Evolutionary conservation across 2,329 filamentous ascomycete genomes (phyloP).

Genomic region (Microdochium nivale): DNA sequence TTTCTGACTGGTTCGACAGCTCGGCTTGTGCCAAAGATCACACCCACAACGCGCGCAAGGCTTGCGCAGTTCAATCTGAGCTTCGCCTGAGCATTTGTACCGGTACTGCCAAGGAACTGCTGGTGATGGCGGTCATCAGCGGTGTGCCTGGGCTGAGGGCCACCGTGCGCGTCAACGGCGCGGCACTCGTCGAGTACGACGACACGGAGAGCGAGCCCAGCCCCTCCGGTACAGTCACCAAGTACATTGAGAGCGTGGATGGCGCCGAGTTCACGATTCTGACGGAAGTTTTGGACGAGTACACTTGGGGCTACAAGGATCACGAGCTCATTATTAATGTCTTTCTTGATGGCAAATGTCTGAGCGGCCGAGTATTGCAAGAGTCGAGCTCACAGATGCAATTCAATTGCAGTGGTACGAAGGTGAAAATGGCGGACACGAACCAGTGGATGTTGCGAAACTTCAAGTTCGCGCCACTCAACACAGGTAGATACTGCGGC

Average conservation of each 20-base stretch:
- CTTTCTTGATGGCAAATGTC: constrained; percentile 14
- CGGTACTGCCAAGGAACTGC: not conserved
- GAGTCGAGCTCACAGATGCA: not conserved
- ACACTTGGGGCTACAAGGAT: constrained; percentile 15
- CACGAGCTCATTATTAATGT: constrained; percentile 8
- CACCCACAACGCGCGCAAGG: too few relatives aligned
- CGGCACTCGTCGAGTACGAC: constrained; percentile 13
- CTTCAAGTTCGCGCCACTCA: constrained; percentile 17
- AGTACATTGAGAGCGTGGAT: constrained; percentile 21
- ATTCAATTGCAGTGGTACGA: not conserved
- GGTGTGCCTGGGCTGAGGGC: constrained; percentile 15
- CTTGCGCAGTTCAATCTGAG: too few relatives aligned
- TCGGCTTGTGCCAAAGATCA: not conserved
- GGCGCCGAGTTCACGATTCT: constrained; percentile 14
- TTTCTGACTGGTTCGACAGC: not conserved
- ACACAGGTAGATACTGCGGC: constrained; percentile 11
- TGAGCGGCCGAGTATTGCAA: constrained; percentile 2
- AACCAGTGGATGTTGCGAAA: constrained; percentile 5
- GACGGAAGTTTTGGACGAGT: constrained; percentile 8
- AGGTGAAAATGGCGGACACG: not conserved
- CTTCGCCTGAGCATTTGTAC: too few relatives aligned
- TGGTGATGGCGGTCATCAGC: constrained; percentile 15
- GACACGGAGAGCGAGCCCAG: constrained; percentile 12
- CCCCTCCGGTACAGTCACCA: constrained; percentile 6
- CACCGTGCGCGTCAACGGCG: constrained; percentile 10